Evolutionary conservation across 768 basidiomycete genomes (phyloP).

Genomic region (Lactifluus subvellereus): DNA sequence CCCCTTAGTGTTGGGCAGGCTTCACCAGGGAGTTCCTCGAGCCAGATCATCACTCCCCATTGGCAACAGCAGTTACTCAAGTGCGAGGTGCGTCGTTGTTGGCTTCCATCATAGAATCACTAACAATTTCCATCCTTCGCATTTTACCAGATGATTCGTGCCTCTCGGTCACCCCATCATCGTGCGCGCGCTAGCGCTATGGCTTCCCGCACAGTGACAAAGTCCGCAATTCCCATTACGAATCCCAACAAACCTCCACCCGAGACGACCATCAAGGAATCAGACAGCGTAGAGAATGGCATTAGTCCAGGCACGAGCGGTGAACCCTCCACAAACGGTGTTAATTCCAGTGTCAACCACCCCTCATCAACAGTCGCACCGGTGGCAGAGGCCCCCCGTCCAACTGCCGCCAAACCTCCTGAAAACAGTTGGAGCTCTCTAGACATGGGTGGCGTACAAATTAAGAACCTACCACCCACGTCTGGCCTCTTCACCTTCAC

Average conservation of each 20-base stretch:
- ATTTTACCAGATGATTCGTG: constrained; percentile 62
- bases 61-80: constrained; percentile 95
- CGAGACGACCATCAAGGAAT: constrained; percentile 33
- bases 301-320: constrained; percentile 25
- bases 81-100: constrained; percentile 66
- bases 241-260: constrained; percentile 71
- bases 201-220: constrained; percentile 80
- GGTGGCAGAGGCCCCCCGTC: constrained; percentile 58
- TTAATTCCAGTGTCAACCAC: constrained; percentile 43
- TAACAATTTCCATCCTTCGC: neutral
- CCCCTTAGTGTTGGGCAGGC: constrained; percentile 22
- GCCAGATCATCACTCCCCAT: constrained; percentile 69
- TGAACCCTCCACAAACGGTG: constrained; percentile 35
- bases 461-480: constrained; percentile 80
- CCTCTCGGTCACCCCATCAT: constrained; percentile 85
- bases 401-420: constrained; percentile 57
- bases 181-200: constrained; percentile 93
- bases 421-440: constrained; percentile 83
- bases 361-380: constrained; percentile 76
- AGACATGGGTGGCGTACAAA: constrained; percentile 92
- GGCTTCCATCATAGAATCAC: constrained; percentile 24
- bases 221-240: constrained; percentile 85
- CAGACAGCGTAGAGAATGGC: constrained; percentile 21
- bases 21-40: constrained; percentile 30
- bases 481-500: constrained; percentile 79